Evolutionary conservation across 805 yeast genomes (phyloP), one percentile per base, ranked within the genome.

Genomic region (Kodamaea neixiangensis): DNA sequence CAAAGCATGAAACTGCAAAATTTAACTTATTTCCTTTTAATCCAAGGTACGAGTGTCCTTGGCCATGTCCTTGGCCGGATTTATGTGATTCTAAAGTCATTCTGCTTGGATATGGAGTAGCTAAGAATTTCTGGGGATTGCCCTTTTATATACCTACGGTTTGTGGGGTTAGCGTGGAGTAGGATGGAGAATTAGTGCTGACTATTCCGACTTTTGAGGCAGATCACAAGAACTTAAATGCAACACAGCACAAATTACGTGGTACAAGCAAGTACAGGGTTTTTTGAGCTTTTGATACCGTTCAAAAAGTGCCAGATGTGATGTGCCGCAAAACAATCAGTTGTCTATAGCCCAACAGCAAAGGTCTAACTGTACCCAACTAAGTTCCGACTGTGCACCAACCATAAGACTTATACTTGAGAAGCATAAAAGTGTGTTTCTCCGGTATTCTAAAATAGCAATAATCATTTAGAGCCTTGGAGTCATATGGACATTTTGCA

Each of bases 1-100:
- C 56, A 41, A 53, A 50, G 13, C 47, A 40, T 3, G 56, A 53
- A 10, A 53, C 51, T 2, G 54, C 54, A 37, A 50, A 47, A 33
- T 53, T 48, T 19, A 53, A 44, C 29, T 43, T 47, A 29, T 34
- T 17, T 7, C 56, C 56, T 9, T 44, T 15, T 29, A 53, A 29
- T 7, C 52, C 52, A 7, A 53, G 25, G 31, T 22, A 53, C 2
- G 40, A 40, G 35, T 50, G 51, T 10, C 17, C 20, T n/a, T 22
- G 11, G 7, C 39, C 31, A 29, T 50, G 51, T 10, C 17, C 20
- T n/a, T 22, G 11, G 7, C 39, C 31, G 31, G 10, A 7, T 3
- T 25, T 25, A 25, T 25, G 5, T 13, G 10, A 22, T 22, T 22
- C 31, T 25, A 9, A 13, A 9, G 31, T 9, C 31, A 25, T 25